Evolutionary conservation across 192 early-diverging fungal species (phyloP).

Genomic region (Diversispora eburnea): DNA sequence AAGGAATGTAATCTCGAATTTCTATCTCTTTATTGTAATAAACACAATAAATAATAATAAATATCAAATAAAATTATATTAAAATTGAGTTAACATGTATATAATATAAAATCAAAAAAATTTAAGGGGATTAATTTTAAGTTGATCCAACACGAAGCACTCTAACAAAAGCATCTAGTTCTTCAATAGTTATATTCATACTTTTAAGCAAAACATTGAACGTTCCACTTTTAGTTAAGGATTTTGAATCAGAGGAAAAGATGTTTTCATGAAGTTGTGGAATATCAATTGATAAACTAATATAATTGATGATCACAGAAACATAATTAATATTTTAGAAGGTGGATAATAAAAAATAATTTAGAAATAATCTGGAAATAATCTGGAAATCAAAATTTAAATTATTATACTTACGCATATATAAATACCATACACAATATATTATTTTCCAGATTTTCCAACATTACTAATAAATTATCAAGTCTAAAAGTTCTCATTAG

Average conservation of each 20-base stretch:
- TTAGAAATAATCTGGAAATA: not conserved
- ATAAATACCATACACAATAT: conserved; percentile 39
- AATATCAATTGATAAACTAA: conserved; percentile 17
- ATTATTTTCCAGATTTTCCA: conserved; percentile 35
- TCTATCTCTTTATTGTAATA: too few species aligned
- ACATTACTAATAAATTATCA: conserved; percentile 32
- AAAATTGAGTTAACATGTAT: too few species aligned
- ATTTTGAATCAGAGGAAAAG: conserved; percentile 1
- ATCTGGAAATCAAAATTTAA: not conserved
- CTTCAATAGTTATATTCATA: conserved; percentile 38
- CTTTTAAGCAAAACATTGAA: conserved; percentile 35
- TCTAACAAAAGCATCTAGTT: conserved; percentile 40
- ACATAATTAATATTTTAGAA: not conserved
- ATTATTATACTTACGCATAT: conserved; percentile 32
- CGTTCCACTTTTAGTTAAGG: not conserved
- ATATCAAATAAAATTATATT: too few species aligned
- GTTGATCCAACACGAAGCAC: conserved; percentile 34
- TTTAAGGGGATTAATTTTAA: not conserved
- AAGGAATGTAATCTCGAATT: too few species aligned
- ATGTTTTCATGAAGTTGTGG: conserved; percentile 20
- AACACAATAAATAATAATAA: too few species aligned
- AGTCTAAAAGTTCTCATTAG: conserved; percentile 39
- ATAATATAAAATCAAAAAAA: too few species aligned
- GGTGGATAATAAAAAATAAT: not conserved
- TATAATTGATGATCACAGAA: not conserved